phyloP scores from a whole-genome alignment of 768 basidiomycete genomes.

The Rhizopogon vinicolor region DNA sequence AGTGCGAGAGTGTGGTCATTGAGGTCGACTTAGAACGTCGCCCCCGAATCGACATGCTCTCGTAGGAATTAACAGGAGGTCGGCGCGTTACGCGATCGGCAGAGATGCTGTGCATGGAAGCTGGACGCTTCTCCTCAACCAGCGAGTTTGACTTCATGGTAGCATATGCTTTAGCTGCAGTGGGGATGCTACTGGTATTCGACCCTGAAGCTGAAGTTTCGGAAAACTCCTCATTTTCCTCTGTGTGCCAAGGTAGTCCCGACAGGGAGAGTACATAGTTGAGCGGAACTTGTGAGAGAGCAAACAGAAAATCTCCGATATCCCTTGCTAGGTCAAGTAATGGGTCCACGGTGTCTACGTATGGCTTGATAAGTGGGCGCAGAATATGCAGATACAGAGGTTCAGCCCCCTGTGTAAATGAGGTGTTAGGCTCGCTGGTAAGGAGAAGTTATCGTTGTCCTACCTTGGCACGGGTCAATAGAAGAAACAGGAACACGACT shows the following conservation, averaged over 20 bases:
- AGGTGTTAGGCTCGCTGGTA: conserved; percentile 5
- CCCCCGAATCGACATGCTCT: conserved; percentile 2
- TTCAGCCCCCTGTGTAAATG: conserved; percentile 66
- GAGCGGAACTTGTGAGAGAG: conserved; percentile 36
- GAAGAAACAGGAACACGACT: conserved; percentile 64
- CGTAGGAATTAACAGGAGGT: conserved; percentile 1
- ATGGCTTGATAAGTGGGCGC: conserved; percentile 75
- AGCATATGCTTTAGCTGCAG: conserved; percentile 4
- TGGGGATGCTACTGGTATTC: conserved; percentile 9
- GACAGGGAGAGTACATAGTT: conserved; percentile 28
- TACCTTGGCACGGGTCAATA: conserved; percentile 73
- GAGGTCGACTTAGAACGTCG: conserved; percentile 14
- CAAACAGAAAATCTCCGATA: conserved; percentile 57
- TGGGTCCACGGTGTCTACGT: conserved; percentile 61
- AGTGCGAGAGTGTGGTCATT: conserved; percentile 17
- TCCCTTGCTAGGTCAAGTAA: conserved; percentile 56
- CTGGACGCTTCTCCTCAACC: conserved; percentile 5
- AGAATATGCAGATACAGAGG: conserved; percentile 79
- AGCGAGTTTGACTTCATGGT: conserved; percentile 6
- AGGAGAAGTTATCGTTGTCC: conserved; percentile 17
- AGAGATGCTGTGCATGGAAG: conserved; percentile 14
- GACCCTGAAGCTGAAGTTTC: conserved; percentile 2
- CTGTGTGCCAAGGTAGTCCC: conserved; percentile 16
- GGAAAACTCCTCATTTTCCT: conserved; percentile 7
- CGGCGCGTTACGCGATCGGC: conserved; percentile 7